A percentile compares a stretch with the other conserved stretches of the same genome.
Conservation (phyloP, 2,329 filamentous ascomycete species). For the Ophidiomyces ophidiicola region DNA sequence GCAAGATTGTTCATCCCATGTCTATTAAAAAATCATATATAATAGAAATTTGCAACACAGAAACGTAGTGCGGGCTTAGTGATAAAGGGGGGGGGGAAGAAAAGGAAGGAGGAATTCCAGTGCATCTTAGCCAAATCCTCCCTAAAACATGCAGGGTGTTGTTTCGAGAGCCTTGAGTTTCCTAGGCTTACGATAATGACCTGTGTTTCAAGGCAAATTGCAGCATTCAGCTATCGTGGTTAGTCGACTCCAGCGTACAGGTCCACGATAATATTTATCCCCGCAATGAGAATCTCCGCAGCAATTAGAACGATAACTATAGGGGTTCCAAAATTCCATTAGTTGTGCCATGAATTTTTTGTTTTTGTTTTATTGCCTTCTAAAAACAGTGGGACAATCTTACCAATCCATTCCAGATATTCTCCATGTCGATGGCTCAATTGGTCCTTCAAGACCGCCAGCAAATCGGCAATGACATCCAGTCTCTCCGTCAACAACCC, state of each 20-base stretch:
- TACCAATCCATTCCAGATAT: slow-evolving; percentile 81
- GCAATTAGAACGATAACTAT: slow-evolving; percentile 89
- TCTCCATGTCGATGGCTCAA: slow-evolving; percentile 85
- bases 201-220: neutral
- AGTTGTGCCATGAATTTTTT: too few relatives aligned
- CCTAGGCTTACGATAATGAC: too few relatives aligned
- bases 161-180: too few relatives aligned
- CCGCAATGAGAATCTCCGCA: slow-evolving; percentile 84
- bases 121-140: too few relatives aligned
- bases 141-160: too few relatives aligned
- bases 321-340: neutral
- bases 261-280: slow-evolving; percentile 90
- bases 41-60: too few relatives aligned
- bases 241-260: slow-evolving; percentile 60
- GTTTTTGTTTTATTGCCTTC: neutral
- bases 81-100: too few relatives aligned
- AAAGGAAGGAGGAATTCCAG: too few relatives aligned
- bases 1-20: too few relatives aligned
- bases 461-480: slow-evolving; percentile 82
- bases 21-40: too few relatives aligned
- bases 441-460: slow-evolving; percentile 91
- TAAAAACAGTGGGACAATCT: slow-evolving; percentile 28
- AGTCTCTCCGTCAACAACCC: slow-evolving; percentile 77
- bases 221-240: neutral
- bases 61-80: too few relatives aligned